Base-by-base conservation (phyloP, 2,329 filamentous ascomycete genomes). In the Sporothrix brasiliensis region DNA sequence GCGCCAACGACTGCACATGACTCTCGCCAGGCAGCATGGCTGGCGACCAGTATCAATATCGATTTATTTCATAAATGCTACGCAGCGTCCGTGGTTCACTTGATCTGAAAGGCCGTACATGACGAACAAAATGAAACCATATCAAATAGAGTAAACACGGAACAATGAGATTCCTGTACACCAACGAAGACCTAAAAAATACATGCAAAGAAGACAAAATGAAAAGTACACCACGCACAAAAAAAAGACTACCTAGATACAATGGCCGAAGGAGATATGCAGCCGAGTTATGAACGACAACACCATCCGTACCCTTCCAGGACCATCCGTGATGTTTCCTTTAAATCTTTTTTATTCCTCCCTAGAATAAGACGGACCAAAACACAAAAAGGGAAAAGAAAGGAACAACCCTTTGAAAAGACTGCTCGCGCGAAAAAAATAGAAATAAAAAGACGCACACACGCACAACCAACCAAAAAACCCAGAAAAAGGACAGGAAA, bases 401-500 rank as follows among this genome's bases (percentile, higher is more conserved):
- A 21, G 2, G 3, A 7, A n/a, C 1, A 34, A 34, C 3, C 34
- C 60, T 49, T 41, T 44, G 9, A 41, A 65, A 30, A 41, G 21
- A 66, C 16, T 58, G 21, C 11, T 10, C 41, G 41, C 10, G 14
- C 41, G 39, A 34, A 44, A 53, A 58, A 41, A 58, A 52, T 30
- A n/a, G n/a, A n/a, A n/a, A n/a, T n/a, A 44, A 53, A 58, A 49
- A 58, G 47, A 30, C 34, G n/a, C 21, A n/a, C 49, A 21, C 24
- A 9, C 9, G 24, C 39, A 14, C 11, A 16, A 24, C 41, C 13
- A 47, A 13, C 58, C 13, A 27, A 71, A 21, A 67, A 69, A 53
- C 47, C 14, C 19, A 63, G 68, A 71, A 67, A 54, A 41, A 71
- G 14, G 19, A 19, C 49, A 30, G 41, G 24, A 58, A 60, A n/a